These are phyloP conservation scores for Chlamydomonas schloesseri DNA, from an alignment of 139 green algal genomes.

Conservation along the genomic window DNA sequence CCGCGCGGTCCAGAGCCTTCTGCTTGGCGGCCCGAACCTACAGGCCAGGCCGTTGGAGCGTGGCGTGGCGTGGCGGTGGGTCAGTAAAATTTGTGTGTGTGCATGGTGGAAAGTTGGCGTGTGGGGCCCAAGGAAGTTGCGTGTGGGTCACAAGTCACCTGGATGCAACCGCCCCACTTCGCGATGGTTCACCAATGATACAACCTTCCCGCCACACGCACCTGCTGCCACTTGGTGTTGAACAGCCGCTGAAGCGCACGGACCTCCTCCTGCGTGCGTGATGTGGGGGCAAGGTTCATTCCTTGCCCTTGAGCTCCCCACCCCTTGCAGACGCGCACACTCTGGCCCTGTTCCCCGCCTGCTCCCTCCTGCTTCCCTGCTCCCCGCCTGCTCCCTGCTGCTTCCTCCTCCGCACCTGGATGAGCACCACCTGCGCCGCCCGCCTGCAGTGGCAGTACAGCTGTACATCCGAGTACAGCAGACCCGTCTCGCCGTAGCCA, in stretches of 20 bases:
- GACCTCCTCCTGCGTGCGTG: constrained; percentile 52
- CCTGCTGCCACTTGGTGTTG: constrained; percentile 45
- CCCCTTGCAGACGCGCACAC: no score
- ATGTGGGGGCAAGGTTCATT: no score
- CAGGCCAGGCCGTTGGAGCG: not conserved
- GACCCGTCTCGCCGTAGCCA: constrained; percentile 43
- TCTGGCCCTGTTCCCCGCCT: no score
- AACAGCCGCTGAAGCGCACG: constrained; percentile 30
- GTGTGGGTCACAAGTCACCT: no score
- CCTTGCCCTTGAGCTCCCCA: no score
- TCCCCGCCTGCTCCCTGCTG: no score
- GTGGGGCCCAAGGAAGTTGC: not conserved
- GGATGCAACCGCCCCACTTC: no score
- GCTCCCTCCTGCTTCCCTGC: no score
- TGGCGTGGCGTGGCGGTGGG: no score
- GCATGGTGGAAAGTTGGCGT: not conserved
- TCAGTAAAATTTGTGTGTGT: not conserved
- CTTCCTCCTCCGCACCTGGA: constrained; percentile 12
- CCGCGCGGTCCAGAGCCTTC: constrained; percentile 36
- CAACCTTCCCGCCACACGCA: not conserved
- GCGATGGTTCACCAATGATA: no score
- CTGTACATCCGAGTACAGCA: constrained; percentile 57
- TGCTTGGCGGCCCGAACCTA: constrained; percentile 28
- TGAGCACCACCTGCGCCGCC: constrained; percentile 39
- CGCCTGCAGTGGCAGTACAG: constrained; percentile 47